Percentiles rank a stretch among this genome's conserved stretches.
Evolutionary conservation across 2,329 filamentous ascomycete species (phyloP).

Genomic region (Trichophyton equinum): DNA sequence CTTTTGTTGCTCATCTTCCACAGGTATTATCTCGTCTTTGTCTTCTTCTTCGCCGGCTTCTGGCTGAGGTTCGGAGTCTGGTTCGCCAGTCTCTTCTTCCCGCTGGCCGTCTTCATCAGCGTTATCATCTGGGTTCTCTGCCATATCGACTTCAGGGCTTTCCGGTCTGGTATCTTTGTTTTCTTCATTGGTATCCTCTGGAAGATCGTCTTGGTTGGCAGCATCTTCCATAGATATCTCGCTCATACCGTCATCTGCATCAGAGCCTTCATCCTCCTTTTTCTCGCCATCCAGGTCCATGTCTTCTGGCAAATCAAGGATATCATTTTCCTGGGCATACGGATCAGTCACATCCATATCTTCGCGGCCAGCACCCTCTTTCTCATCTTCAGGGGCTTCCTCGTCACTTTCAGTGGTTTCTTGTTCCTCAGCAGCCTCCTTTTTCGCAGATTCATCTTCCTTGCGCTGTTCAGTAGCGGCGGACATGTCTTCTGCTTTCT

Average conservation of each 20-base stretch:
- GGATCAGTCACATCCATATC: conserved; percentile 56
- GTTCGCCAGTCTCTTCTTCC: conserved; percentile 24
- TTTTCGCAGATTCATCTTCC: conserved; percentile 43
- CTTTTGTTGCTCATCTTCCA: conserved; percentile 38
- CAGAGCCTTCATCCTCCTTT: conserved; percentile 40
- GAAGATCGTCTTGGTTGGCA: conserved; percentile 24
- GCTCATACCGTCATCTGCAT: conserved; percentile 36
- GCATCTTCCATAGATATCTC: conserved; percentile 35
- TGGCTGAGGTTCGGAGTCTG: conserved; percentile 23
- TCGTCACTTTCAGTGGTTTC: conserved; percentile 19
- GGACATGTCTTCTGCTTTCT: conserved; percentile 46
- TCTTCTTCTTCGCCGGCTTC: conserved; percentile 42
- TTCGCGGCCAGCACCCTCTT: conserved; percentile 49
- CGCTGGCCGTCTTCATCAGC: conserved; percentile 39
- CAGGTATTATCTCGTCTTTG: conserved; percentile 36
- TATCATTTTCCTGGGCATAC: conserved; percentile 68
- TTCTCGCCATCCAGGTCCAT: conserved; percentile 65
- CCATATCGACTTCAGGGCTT: conserved; percentile 20
- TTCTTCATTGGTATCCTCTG: conserved; percentile 12
- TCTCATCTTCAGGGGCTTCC: conserved; percentile 44
- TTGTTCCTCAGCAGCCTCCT: conserved; percentile 41
- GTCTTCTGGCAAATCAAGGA: conserved; percentile 73
- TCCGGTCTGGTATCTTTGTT: conserved; percentile 18
- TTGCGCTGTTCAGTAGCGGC: conserved; percentile 46
- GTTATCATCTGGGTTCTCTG: conserved; percentile 16